Percentiles rank a stretch among this genome's conserved stretches.
phyloP scores from a whole-genome alignment of 148 eudicot species.

The Linanthus parryae region DNA sequence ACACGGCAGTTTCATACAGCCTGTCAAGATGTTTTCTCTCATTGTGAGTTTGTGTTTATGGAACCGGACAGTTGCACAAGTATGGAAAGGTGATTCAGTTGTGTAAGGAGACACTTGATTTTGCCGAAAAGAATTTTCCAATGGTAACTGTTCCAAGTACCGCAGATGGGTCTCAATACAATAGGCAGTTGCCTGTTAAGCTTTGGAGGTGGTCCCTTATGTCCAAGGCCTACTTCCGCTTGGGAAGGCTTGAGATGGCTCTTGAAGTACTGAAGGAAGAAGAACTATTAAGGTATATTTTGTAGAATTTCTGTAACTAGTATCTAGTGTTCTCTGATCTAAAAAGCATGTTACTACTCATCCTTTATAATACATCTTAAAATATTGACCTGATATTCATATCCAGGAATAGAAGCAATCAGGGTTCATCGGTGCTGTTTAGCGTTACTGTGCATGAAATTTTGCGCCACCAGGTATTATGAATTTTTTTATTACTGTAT shows the following conservation, averaged over 20 bases:
- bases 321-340: slow-evolving; percentile 19
- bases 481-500: no score
- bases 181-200: slow-evolving; percentile 18
- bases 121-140: slow-evolving; percentile 59
- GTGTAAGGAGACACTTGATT: slow-evolving; percentile 66
- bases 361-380: no score
- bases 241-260: slow-evolving; percentile 83
- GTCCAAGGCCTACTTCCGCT: slow-evolving; percentile 64
- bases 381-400: slow-evolving; percentile 22
- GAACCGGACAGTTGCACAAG: slow-evolving; percentile 50
- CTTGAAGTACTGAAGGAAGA: slow-evolving; percentile 57
- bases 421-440: slow-evolving; percentile 36
- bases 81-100: slow-evolving; percentile 67
- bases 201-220: slow-evolving; percentile 60
- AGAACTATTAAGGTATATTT: no score
- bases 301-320: no score
- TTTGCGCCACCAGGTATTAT: slow-evolving; percentile 52
- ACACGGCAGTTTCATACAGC: no score
- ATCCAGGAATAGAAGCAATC: slow-evolving; percentile 23
- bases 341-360: not conserved
- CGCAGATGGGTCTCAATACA: slow-evolving; percentile 16
- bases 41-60: not conserved
- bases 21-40: slow-evolving; percentile 1
- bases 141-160: slow-evolving; percentile 9
- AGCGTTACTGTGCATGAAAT: slow-evolving; percentile 58